A percentile compares a stretch with the other conserved stretches of the same genome.
These are phyloP conservation scores for Cladosporium austrohemisphaericum DNA, from an alignment of 2,329 filamentous ascomycete genomes.

Conservation along the genomic window DNA sequence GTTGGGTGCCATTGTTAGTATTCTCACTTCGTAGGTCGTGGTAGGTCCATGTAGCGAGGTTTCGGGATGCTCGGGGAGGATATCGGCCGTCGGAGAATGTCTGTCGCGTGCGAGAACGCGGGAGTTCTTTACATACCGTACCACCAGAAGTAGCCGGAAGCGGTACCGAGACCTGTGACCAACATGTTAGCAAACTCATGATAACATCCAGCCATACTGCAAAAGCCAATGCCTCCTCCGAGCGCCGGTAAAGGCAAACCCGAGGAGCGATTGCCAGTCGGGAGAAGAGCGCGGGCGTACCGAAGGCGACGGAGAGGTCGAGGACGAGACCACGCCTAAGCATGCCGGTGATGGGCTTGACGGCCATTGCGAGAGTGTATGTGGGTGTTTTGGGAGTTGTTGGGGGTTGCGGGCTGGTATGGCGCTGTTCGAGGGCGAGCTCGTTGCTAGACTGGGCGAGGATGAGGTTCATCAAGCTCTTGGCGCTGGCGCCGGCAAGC, in stretches of 20 bases:
- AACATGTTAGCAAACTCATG: constrained; percentile 15
- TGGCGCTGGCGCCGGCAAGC: no score
- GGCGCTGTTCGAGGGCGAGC: background rate
- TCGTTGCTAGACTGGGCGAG: no score
- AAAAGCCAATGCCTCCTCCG: background rate
- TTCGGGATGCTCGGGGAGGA: background rate
- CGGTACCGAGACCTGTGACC: constrained; percentile 55
- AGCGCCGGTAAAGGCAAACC: background rate
- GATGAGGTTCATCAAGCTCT: no score
- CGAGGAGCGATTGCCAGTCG: background rate
- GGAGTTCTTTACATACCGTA: constrained; percentile 50
- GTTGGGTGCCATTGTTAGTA: constrained; percentile 15
- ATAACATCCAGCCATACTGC: background rate
- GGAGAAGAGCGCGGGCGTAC: constrained; percentile 41
- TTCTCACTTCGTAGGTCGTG: background rate
- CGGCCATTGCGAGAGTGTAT: constrained; percentile 32
- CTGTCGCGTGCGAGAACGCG: constrained; percentile 10
- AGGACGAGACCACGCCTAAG: constrained; percentile 63
- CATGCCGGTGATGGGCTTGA: constrained; percentile 56
- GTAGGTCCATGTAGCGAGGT: background rate
- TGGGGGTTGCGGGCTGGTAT: constrained; percentile 6
- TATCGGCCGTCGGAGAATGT: background rate
- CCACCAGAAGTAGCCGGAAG: constrained; percentile 64
- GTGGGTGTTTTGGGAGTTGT: constrained; percentile 1
- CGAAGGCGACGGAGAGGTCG: constrained; percentile 63